These are phyloP conservation scores for Podospora tetraspora DNA, from an alignment of 495 filamentous ascomycete species.

Conservation along the genomic window DNA sequence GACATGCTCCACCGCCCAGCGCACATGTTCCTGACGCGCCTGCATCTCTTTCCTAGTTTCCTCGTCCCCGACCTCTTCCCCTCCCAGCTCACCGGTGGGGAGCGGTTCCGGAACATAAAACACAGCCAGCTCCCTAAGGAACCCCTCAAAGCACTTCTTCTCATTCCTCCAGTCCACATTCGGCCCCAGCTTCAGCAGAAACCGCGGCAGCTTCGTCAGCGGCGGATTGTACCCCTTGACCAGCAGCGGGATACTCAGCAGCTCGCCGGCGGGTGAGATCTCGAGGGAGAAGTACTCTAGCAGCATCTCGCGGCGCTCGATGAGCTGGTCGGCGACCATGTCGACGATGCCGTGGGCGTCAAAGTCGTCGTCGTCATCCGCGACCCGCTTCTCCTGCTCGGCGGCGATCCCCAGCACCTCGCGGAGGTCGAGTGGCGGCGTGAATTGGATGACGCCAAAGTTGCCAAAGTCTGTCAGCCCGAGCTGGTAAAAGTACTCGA, in stretches of 20 bases:
- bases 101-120: slow-evolving; percentile 90
- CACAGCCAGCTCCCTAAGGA: slow-evolving; percentile 78
- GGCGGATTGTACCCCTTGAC: slow-evolving; percentile 84
- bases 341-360: slow-evolving; percentile 63
- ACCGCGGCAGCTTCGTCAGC: slow-evolving; percentile 80
- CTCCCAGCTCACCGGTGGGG: slow-evolving; percentile 36
- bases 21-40: slow-evolving; percentile 52
- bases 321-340: slow-evolving; percentile 53
- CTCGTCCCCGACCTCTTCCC: slow-evolving; percentile 11
- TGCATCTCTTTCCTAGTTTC: slow-evolving; percentile 48
- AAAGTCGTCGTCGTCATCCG: slow-evolving; percentile 48
- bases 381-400: slow-evolving; percentile 53
- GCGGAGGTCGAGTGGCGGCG: slow-evolving; percentile 64
- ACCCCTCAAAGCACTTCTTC: slow-evolving; percentile 77
- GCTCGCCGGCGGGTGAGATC: slow-evolving; percentile 69
- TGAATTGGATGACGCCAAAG: slow-evolving; percentile 78
- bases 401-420: slow-evolving; percentile 70
- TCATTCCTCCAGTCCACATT: slow-evolving; percentile 83
- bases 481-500: slow-evolving; percentile 95
- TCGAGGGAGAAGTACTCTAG: slow-evolving; percentile 87
- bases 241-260: slow-evolving; percentile 75
- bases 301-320: slow-evolving; percentile 78
- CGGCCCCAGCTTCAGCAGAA: slow-evolving; percentile 83
- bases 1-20: slow-evolving; percentile 60
- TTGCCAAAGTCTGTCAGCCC: slow-evolving; percentile 96